Evolutionary conservation across 352 stramenopile genomes (phyloP).

Genomic region (Phytophthora tubulina): DNA sequence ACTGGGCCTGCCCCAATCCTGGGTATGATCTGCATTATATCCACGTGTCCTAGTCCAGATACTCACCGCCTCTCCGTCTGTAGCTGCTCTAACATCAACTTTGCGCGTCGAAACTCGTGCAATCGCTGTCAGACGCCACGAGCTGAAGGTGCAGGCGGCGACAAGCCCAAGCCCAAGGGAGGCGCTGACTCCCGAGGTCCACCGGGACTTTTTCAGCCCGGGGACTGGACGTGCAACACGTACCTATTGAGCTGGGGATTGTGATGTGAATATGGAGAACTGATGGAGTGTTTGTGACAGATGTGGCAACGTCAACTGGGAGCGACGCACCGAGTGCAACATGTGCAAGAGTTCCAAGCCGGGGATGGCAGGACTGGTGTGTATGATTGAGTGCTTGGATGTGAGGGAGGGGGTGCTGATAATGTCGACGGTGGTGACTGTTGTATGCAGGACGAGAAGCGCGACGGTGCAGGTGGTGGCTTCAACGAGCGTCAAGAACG

Average conservation of each 20-base stretch:
- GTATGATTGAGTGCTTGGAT: conserved; percentile 14
- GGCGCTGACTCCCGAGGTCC: conserved; percentile 60
- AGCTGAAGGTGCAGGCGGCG: conserved; percentile 48
- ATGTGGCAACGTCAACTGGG: conserved; percentile 90
- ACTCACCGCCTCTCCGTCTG: conserved; percentile 11
- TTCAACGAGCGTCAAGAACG: conserved; percentile 89
- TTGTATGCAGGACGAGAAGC: conserved; percentile 70
- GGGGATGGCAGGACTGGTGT: conserved; percentile 66
- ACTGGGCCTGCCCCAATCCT: conserved; percentile 87
- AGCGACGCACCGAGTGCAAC: conserved; percentile 86
- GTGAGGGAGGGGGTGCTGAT: conserved; percentile 1
- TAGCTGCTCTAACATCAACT: conserved; percentile 89
- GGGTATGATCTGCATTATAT: conserved; percentile 43
- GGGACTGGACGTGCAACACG: conserved; percentile 87
- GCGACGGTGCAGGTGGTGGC: conserved; percentile 78
- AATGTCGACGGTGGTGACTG: neutral
- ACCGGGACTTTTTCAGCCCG: conserved; percentile 80
- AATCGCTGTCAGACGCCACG: conserved; percentile 84
- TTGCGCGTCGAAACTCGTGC: conserved; percentile 80
- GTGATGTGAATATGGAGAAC: neutral
- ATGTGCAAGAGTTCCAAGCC: conserved; percentile 89
- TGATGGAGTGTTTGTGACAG: conserved; percentile 38
- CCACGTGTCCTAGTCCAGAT: neutral
- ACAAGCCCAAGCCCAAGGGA: conserved; percentile 40
- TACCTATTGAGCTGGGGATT: conserved; percentile 38